phyloP scores from a whole-genome alignment of 352 stramenopile genomes.

The Pythium chondricola region DNA sequence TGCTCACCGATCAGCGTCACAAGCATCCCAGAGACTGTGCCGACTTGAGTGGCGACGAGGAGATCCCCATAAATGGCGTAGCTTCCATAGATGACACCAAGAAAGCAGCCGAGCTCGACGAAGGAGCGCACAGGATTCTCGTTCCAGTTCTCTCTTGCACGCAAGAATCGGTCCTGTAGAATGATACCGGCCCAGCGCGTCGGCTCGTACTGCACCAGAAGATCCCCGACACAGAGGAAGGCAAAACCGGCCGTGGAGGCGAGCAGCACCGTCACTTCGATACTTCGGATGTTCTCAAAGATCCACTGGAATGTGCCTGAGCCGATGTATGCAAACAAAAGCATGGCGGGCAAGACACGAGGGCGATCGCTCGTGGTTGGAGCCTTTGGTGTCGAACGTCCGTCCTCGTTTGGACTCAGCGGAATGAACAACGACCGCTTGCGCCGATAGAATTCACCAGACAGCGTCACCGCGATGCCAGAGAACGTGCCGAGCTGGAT shows the following conservation, averaged over 20 bases:
- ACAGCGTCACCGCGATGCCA: conserved; percentile 72
- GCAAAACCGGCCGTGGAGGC: conserved; percentile 73
- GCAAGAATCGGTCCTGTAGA: conserved; percentile 78
- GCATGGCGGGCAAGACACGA: conserved; percentile 38
- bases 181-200: conserved; percentile 68
- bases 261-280: conserved; percentile 75
- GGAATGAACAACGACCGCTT: conserved; percentile 52
- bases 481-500: conserved; percentile 81
- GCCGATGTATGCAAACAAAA: conserved; percentile 81
- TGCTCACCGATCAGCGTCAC: conserved; percentile 77
- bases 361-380: conserved; percentile 24
- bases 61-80: conserved; percentile 81
- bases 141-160: conserved; percentile 65
- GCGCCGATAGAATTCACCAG: conserved; percentile 67
- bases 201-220: conserved; percentile 35
- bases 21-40: conserved; percentile 73
- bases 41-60: conserved; percentile 74
- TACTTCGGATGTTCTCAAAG: conserved; percentile 79
- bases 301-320: conserved; percentile 87
- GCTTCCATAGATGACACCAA: conserved; percentile 86
- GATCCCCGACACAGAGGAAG: conserved; percentile 78
- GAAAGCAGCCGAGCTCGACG: conserved; percentile 76
- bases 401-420: conserved; percentile 26
- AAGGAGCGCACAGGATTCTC: conserved; percentile 75
- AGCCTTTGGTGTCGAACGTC: too few relatives aligned